A percentile compares a stretch with the other conserved stretches of the same genome.
Conservation (phyloP, 2,329 filamentous ascomycete genomes). For the Fusarium newnesense region DNA sequence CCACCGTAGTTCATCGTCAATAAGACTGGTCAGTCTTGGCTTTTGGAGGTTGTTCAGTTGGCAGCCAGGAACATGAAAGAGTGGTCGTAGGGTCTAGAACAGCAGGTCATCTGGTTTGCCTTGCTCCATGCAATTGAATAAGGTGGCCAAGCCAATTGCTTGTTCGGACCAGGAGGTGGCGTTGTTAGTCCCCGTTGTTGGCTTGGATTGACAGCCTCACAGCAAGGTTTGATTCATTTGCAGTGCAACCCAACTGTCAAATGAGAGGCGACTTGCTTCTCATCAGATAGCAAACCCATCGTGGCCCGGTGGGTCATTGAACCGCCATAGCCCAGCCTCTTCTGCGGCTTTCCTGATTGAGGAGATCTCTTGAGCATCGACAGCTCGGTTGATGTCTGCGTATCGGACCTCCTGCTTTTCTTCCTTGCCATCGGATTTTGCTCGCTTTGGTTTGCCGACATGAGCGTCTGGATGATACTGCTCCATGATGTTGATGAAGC, state of each 20-base stretch:
- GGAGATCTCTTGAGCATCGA: slow-evolving; percentile 68
- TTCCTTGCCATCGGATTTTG: slow-evolving; percentile 45
- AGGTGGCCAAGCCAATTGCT: slow-evolving; percentile 14
- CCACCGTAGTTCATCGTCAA: slow-evolving; percentile 11
- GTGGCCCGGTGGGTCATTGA: slow-evolving; percentile 71
- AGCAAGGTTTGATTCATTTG: slow-evolving; percentile 4
- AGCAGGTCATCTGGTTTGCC: slow-evolving; percentile 5
- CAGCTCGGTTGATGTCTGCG: slow-evolving; percentile 79
- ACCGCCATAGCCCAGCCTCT: slow-evolving; percentile 80
- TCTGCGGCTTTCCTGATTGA: slow-evolving; percentile 74
- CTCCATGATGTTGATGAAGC: slow-evolving; percentile 90
- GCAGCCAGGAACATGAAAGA: slow-evolving; percentile 13
- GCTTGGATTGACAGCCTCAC: slow-evolving; percentile 24
- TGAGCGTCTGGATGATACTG: slow-evolving; percentile 85
- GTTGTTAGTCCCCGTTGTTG: slow-evolving; percentile 24
- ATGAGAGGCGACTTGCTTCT: slow-evolving; percentile 10
- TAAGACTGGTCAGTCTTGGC: slow-evolving; percentile 13
- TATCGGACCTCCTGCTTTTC: slow-evolving; percentile 70
- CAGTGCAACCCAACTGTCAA: slow-evolving; percentile 9
- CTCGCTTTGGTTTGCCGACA: slow-evolving; percentile 73
- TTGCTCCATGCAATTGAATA: slow-evolving; percentile 12
- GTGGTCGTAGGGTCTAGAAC: slow-evolving; percentile 13
- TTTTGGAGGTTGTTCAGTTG: slow-evolving; percentile 26
- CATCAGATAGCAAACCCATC: slow-evolving; percentile 61
- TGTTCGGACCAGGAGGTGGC: slow-evolving; percentile 26